Conservation (phyloP, 2,329 filamentous ascomycete genomes). For the Pestalotiopsis sp. region DNA sequence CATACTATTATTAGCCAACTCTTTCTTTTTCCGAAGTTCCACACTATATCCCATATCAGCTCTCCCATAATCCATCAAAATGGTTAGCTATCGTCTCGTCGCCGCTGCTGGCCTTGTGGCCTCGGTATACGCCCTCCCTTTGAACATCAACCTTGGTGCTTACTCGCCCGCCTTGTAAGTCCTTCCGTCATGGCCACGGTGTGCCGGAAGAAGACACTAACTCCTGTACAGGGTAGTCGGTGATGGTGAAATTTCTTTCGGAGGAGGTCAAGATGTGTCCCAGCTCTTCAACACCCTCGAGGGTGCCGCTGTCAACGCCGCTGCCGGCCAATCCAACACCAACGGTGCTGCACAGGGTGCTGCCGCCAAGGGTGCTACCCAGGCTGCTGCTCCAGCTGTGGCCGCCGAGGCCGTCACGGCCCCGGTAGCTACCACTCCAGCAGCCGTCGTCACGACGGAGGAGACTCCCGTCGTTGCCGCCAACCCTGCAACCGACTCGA, state of each 20-base stretch:
- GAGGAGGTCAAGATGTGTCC: slow-evolving; percentile 45
- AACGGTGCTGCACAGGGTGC: slow-evolving; percentile 22
- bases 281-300: slow-evolving; percentile 45
- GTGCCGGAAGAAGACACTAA: slow-evolving; percentile 17
- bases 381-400: slow-evolving; percentile 20
- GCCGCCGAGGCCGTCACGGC: slow-evolving; percentile 16
- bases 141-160: slow-evolving; percentile 45
- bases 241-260: slow-evolving; percentile 35
- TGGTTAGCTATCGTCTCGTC: slow-evolving; percentile 37
- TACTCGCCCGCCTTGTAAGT: slow-evolving; percentile 44
- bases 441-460: slow-evolving; percentile 27
- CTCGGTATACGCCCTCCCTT: slow-evolving; percentile 33
- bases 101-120: slow-evolving; percentile 36
- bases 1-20: slow-evolving; percentile 24
- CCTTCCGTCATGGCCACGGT: not conserved
- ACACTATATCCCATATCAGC: slow-evolving; percentile 13
- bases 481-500: slow-evolving; percentile 28
- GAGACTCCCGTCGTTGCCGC: slow-evolving; percentile 11
- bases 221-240: slow-evolving; percentile 31
- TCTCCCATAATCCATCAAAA: slow-evolving; percentile 24
- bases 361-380: slow-evolving; percentile 18
- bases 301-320: slow-evolving; percentile 29
- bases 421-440: slow-evolving; percentile 19
- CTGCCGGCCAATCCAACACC: slow-evolving; percentile 12
- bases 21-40: slow-evolving; percentile 14